phyloP scores from a whole-genome alignment of 495 filamentous ascomycete genomes.

The Letharia columbiana region DNA sequence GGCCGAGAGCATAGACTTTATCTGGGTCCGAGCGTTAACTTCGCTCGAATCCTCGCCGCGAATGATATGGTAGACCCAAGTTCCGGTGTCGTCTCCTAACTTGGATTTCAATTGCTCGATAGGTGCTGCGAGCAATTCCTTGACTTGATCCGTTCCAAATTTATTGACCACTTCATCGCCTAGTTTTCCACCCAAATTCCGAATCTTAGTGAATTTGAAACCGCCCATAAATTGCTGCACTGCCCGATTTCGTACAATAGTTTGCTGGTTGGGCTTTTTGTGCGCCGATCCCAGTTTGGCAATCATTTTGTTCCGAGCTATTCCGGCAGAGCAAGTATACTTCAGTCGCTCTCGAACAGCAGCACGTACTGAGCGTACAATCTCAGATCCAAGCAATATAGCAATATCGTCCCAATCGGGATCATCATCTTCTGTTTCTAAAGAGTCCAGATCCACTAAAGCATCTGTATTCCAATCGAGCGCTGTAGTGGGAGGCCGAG shows the following conservation, averaged over 20 bases:
- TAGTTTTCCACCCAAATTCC: constrained; percentile 92
- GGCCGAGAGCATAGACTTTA: constrained; percentile 96
- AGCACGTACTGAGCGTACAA: constrained; percentile 65
- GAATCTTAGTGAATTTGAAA: constrained; percentile 93
- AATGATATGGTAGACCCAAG: constrained; percentile 80
- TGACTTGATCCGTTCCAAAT: constrained; percentile 74
- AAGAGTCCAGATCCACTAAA: constrained; percentile 63
- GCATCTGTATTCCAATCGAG: constrained; percentile 76
- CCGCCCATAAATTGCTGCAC: constrained; percentile 68
- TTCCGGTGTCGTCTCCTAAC: constrained; percentile 76
- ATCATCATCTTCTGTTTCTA: constrained; percentile 66
- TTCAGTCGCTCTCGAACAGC: constrained; percentile 57
- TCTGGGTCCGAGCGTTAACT: constrained; percentile 83
- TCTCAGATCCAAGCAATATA: constrained; percentile 77
- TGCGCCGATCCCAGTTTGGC: constrained; percentile 84
- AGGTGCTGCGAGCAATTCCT: constrained; percentile 62
- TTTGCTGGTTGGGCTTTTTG: constrained; percentile 92
- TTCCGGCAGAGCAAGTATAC: constrained; percentile 86
- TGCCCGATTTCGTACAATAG: constrained; percentile 77
- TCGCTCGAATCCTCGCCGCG: constrained; percentile 80
- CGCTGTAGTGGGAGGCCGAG: constrained; percentile 63
- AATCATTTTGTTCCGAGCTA: constrained; percentile 89
- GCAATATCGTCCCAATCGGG: constrained; percentile 96
- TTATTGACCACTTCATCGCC: constrained; percentile 70
- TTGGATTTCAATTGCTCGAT: constrained; percentile 71